These are phyloP conservation scores for Pleurotus giganteus DNA, from an alignment of 768 basidiomycete species.

Conservation along the genomic window DNA sequence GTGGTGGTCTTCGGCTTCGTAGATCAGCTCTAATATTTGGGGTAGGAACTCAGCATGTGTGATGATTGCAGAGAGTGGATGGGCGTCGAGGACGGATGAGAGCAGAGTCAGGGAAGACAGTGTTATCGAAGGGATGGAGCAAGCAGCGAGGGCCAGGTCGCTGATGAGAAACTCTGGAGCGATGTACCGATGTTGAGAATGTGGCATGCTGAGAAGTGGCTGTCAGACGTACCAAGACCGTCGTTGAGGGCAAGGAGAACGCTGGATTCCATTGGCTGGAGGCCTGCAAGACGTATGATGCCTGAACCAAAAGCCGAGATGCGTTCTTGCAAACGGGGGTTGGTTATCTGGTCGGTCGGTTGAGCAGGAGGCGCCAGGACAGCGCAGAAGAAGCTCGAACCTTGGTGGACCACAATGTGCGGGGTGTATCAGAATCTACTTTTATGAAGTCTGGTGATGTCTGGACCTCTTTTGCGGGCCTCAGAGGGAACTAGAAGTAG, in stretches of 20 bases:
- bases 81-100: constrained; percentile 57
- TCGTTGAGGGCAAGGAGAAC: constrained; percentile 81
- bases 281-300: constrained; percentile 51
- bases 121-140: constrained; percentile 68
- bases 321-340: constrained; percentile 65
- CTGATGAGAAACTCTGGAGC: constrained; percentile 69
- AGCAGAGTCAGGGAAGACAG: constrained; percentile 61
- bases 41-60: constrained; percentile 65
- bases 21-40: constrained; percentile 68
- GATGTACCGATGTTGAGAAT: background rate
- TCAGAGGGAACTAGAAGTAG: constrained; percentile 71
- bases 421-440: constrained; percentile 60
- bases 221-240: constrained; percentile 52
- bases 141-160: constrained; percentile 74
- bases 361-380: background rate
- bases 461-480: constrained; percentile 71
- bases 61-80: constrained; percentile 74
- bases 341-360: constrained; percentile 58
- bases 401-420: constrained; percentile 80
- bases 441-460: constrained; percentile 66
- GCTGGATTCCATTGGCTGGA: constrained; percentile 59
- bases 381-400: constrained; percentile 31
- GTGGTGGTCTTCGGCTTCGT: constrained; percentile 49
- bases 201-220: background rate
- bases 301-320: constrained; percentile 74